Conservation (phyloP, 179 eudicot genomes). For the Camellia oleifera region DNA sequence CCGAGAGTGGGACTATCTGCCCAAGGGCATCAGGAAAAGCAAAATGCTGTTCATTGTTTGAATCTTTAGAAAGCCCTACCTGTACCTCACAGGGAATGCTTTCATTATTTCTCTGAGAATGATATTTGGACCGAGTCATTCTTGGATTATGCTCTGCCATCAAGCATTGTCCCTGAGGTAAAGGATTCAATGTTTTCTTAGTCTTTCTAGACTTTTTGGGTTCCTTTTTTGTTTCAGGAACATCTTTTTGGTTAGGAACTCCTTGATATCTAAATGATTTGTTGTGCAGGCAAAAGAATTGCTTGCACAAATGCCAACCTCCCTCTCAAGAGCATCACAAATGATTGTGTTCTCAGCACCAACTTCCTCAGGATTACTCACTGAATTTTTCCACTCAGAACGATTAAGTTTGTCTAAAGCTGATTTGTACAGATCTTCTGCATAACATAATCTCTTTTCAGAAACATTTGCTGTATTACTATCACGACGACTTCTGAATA, state of each 20-base stretch:
- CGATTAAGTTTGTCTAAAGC: slow-evolving; percentile 51
- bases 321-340: slow-evolving; percentile 21
- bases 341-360: slow-evolving; percentile 14
- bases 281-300: slow-evolving; percentile 10
- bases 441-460: slow-evolving; percentile 26
- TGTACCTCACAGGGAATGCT: slow-evolving; percentile 16
- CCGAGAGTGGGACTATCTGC: slow-evolving; percentile 16
- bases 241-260: slow-evolving; percentile 23
- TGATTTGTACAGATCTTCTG: slow-evolving; percentile 45
- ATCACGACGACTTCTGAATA: slow-evolving; percentile 37
- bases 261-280: background rate
- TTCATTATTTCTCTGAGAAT: slow-evolving; percentile 28
- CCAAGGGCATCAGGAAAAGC: slow-evolving; percentile 9
- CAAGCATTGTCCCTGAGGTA: slow-evolving; percentile 28
- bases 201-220: slow-evolving; percentile 42
- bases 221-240: slow-evolving; percentile 24
- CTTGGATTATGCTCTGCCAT: slow-evolving; percentile 30
- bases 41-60: slow-evolving; percentile 15
- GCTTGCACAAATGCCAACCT: slow-evolving; percentile 11
- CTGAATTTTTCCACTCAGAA: slow-evolving; percentile 49
- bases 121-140: slow-evolving; percentile 61
- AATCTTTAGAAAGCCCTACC: slow-evolving; percentile 15
- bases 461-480: slow-evolving; percentile 20
- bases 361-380: slow-evolving; percentile 34
- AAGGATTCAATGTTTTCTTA: slow-evolving; percentile 41